Conservation (phyloP, 2,329 filamentous ascomycete species). For the Aspergillus viridinutans region DNA sequence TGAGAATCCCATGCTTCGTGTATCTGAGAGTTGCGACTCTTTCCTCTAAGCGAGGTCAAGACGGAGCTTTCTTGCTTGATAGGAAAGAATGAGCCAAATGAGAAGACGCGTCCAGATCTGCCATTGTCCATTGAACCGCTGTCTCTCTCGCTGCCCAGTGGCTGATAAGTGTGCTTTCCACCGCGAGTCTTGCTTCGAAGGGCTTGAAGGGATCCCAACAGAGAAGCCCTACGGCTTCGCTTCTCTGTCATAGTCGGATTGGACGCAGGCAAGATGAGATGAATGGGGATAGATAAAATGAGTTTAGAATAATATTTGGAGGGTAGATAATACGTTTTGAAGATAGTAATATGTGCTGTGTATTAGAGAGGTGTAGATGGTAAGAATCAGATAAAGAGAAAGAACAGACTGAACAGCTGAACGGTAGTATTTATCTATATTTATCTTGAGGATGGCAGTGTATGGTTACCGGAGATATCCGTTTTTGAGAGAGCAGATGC, state of each 20-base stretch:
- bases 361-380: not conserved
- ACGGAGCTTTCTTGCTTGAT: not conserved
- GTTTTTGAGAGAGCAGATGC: not conserved
- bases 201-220: conserved; percentile 15
- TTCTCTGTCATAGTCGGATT: conserved; percentile 9
- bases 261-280: not conserved
- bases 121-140: not conserved
- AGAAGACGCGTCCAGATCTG: not conserved
- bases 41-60: not conserved
- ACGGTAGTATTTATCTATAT: not conserved
- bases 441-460: not conserved
- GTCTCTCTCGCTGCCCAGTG: not conserved
- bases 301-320: not conserved
- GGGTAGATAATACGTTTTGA: not conserved
- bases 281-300: not conserved
- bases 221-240: conserved; percentile 10
- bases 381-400: not conserved
- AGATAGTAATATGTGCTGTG: not conserved
- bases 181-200: conserved; percentile 17
- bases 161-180: not conserved
- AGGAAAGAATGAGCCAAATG: not conserved
- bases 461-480: not conserved
- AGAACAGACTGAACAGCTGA: not conserved
- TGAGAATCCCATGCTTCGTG: not conserved
- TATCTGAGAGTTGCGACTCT: not conserved